These are phyloP conservation scores for Camillea tinctor DNA, from an alignment of 2,329 filamentous ascomycete species.

Conservation along the genomic window DNA sequence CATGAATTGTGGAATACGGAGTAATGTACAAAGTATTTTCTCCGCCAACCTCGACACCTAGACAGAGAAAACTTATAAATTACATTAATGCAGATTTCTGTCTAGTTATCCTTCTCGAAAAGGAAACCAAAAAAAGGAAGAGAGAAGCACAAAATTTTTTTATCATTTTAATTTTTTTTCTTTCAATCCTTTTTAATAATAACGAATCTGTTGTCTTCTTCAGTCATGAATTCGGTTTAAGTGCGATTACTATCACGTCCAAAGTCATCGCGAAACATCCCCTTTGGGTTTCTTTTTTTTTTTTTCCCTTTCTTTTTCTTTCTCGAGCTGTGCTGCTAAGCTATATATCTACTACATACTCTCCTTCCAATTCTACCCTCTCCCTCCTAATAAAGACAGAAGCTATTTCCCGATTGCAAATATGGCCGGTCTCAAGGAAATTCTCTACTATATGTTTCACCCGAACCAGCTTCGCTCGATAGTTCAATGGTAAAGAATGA, in stretches of 20 bases:
- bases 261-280: background rate
- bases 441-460: conserved; percentile 73
- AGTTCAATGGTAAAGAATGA: conserved; percentile 72
- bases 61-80: background rate
- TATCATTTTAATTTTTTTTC: background rate
- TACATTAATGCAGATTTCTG: background rate
- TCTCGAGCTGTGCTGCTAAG: background rate
- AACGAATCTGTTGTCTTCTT: background rate
- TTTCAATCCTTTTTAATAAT: background rate
- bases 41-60: background rate
- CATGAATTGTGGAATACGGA: background rate
- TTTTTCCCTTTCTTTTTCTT: background rate
- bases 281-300: background rate
- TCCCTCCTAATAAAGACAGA: background rate
- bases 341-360: background rate
- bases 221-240: background rate
- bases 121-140: background rate
- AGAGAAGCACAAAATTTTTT: no score
- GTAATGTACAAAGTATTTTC: background rate
- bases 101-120: background rate
- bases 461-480: conserved; percentile 77
- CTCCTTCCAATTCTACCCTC: background rate
- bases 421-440: conserved; percentile 54
- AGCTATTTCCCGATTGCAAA: conserved; percentile 28
- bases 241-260: background rate